These are phyloP conservation scores for Terana coerulea DNA, from an alignment of 768 basidiomycete genomes.

Conservation along the genomic window DNA sequence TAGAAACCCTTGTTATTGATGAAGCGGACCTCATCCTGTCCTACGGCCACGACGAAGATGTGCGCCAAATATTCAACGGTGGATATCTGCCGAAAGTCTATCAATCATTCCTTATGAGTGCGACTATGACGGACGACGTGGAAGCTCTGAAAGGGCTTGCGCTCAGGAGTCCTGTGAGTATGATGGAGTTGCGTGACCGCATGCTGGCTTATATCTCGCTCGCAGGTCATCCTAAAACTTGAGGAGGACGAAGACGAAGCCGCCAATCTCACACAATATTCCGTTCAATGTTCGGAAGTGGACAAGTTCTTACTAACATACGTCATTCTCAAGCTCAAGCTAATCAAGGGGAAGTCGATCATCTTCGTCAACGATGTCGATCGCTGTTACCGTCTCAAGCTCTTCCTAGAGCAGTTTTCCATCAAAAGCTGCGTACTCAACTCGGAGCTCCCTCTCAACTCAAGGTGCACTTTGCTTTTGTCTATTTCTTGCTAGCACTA, in stretches of 20 bases:
- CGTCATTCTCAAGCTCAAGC: constrained; percentile 93
- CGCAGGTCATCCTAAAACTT: constrained; percentile 76
- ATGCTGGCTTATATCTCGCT: not conserved
- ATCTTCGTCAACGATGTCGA: constrained; percentile 97
- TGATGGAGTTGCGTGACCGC: not conserved
- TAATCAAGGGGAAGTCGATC: constrained; percentile 94
- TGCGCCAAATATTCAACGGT: constrained; percentile 66
- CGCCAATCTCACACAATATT: constrained; percentile 80
- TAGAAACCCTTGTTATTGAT: constrained; percentile 92
- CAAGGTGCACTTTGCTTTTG: constrained; percentile 47
- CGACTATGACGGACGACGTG: constrained; percentile 96
- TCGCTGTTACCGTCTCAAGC: constrained; percentile 89
- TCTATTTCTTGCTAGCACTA: too few relatives aligned
- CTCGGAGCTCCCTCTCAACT: constrained; percentile 92
- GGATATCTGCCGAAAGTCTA: constrained; percentile 75
- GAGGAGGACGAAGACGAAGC: constrained; percentile 87
- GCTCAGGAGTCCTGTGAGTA: constrained; percentile 79
- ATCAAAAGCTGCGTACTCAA: constrained; percentile 96
- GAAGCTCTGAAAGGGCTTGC: constrained; percentile 86
- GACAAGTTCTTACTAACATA: constrained; percentile 98
- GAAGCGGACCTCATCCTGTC: constrained; percentile 97
- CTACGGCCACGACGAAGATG: constrained; percentile 92
- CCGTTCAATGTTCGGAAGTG: constrained; percentile 84
- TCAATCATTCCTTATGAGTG: constrained; percentile 95
- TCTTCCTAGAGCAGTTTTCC: constrained; percentile 98